Percentiles rank a stretch among this genome's conserved stretches.
Evolutionary conservation across 345 rosid species (phyloP).

Genomic region (Euphorbia pulcherrima): DNA sequence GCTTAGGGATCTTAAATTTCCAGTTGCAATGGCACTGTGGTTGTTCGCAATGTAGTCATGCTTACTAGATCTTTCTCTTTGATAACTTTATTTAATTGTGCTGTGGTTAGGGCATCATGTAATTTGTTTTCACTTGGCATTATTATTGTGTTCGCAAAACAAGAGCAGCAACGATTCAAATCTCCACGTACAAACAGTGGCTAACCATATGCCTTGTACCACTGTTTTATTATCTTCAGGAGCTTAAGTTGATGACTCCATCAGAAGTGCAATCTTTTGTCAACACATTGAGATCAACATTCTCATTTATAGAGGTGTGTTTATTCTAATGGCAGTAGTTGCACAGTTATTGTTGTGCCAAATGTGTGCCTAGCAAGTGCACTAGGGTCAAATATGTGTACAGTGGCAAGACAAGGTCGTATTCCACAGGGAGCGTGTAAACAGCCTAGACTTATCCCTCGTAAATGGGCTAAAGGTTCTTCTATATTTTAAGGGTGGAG

Average conservation of each 20-base stretch:
- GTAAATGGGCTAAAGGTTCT: too few relatives aligned
- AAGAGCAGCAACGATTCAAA: neutral
- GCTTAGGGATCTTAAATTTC: neutral
- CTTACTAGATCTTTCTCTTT: neutral
- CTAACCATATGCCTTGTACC: constrained; percentile 9
- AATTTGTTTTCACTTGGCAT: neutral
- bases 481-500: too few relatives aligned
- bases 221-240: constrained; percentile 48
- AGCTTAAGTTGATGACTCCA: constrained; percentile 69
- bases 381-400: too few relatives aligned
- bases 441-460: too few relatives aligned
- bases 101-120: neutral
- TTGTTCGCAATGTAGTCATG: neutral
- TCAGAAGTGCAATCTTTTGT: constrained; percentile 69
- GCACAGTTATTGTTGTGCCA: neutral
- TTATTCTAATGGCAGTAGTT: neutral
- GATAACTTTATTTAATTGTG: neutral
- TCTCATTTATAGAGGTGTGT: constrained; percentile 67
- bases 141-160: neutral
- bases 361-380: too few relatives aligned
- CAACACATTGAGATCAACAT: constrained; percentile 68
- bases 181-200: neutral
- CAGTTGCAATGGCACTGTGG: neutral
- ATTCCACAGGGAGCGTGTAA: too few relatives aligned
- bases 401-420: too few relatives aligned